phyloP scores from a whole-genome alignment of 164 flowering plant species.

The Kingdonia uniflora region DNA sequence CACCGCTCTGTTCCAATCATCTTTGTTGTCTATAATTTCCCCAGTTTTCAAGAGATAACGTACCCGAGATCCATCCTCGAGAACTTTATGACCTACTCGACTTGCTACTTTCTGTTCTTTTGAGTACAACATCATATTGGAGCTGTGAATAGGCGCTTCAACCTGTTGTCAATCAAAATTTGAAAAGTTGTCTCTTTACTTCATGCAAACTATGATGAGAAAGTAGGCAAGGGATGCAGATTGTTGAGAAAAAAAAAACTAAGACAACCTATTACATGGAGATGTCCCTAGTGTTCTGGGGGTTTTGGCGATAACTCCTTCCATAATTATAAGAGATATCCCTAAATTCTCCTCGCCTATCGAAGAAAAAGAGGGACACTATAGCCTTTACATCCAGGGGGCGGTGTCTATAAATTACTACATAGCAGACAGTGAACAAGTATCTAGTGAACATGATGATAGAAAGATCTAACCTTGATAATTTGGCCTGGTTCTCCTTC shows the following conservation, averaged over 20 bases:
- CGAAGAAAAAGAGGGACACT: too few relatives aligned
- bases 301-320: too few relatives aligned
- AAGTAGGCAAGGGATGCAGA: too few relatives aligned
- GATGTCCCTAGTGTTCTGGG: too few relatives aligned
- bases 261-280: too few relatives aligned
- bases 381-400: too few relatives aligned
- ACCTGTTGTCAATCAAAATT: constrained; percentile 32
- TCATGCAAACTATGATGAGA: too few relatives aligned
- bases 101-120: constrained; percentile 79
- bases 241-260: too few relatives aligned
- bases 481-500: constrained; percentile 82
- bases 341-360: too few relatives aligned
- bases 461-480: constrained; percentile 44
- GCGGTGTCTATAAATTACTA: too few relatives aligned
- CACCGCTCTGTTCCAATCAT: constrained; percentile 61
- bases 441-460: neutral
- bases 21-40: constrained; percentile 73
- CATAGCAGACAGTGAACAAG: neutral
- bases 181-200: neutral
- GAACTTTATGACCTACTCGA: constrained; percentile 81
- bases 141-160: constrained; percentile 89
- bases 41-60: constrained; percentile 95
- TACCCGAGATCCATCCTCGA: constrained; percentile 73
- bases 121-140: constrained; percentile 97
- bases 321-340: too few relatives aligned